Conservation (phyloP, 495 filamentous ascomycete genomes). For the Emericellopsis terricola region DNA sequence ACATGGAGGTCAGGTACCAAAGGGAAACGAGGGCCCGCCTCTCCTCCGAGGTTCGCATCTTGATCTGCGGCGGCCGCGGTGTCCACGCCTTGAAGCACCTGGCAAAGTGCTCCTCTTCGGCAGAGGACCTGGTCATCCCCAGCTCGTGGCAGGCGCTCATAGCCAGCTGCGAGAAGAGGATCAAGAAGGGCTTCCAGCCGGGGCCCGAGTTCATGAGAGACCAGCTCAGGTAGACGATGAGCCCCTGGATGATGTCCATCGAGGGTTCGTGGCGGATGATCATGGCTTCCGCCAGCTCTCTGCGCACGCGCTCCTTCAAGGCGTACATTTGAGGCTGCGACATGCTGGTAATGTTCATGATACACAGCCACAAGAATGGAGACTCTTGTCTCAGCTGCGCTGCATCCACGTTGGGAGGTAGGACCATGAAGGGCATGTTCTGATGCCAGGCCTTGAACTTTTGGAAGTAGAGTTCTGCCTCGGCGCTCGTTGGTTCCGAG, state of each 20-base stretch:
- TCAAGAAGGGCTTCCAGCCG: conserved; percentile 12
- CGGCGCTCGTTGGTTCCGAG: conserved; percentile 2
- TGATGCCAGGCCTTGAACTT: conserved; percentile 8
- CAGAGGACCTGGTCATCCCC: conserved; percentile 25
- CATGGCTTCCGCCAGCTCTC: conserved; percentile 21
- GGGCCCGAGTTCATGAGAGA: conserved; percentile 2
- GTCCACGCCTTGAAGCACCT: conserved; percentile 4
- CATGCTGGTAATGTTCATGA: conserved; percentile 22
- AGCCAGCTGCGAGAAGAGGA: conserved; percentile 24
- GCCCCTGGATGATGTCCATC: conserved; percentile 32
- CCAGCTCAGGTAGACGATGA: conserved; percentile 27
- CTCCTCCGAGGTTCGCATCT: conserved; percentile 29
- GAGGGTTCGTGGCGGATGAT: conserved; percentile 23
- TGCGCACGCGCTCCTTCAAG: conserved; percentile 20
- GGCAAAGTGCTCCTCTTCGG: conserved; percentile 10
- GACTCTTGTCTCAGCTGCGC: conserved; percentile 22
- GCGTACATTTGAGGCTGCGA: conserved; percentile 15
- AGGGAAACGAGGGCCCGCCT: conserved; percentile 29
- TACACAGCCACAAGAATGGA: conserved; percentile 34
- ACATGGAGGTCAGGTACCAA: conserved; percentile 31
- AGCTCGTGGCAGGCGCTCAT: conserved; percentile 31
- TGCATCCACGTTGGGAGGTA: conserved; percentile 22
- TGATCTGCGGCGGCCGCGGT: neutral
- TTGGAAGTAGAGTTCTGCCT: conserved; percentile 8
- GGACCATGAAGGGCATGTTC: conserved; percentile 10